Conservation (phyloP, 768 basidiomycete genomes). For the Suillus americanus region DNA sequence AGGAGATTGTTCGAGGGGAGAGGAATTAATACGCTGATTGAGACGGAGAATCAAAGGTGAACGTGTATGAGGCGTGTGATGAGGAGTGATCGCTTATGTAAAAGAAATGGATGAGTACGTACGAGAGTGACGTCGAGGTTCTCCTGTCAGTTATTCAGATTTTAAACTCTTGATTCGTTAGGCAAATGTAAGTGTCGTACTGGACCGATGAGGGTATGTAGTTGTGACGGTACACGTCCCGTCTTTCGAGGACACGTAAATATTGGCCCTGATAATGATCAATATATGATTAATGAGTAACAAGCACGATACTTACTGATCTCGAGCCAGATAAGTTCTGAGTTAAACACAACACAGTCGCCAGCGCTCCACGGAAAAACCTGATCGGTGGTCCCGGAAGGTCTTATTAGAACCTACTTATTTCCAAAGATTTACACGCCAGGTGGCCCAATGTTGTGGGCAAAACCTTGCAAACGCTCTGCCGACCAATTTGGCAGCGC, state of each 20-base stretch:
- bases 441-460: neutral
- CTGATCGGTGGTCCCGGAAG: neutral
- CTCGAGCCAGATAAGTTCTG: neutral
- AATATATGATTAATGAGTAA: neutral
- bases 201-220: neutral
- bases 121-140: neutral
- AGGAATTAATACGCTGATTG: too few relatives aligned
- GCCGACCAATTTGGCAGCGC: neutral
- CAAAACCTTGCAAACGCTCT: neutral
- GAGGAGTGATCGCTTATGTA: too few relatives aligned
- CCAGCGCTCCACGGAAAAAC: neutral
- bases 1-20: too few relatives aligned
- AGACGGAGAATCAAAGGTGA: too few relatives aligned
- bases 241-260: neutral
- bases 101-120: too few relatives aligned
- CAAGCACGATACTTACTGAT: neutral
- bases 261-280: neutral
- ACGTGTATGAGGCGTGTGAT: too few relatives aligned
- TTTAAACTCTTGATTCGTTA: neutral
- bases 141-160: neutral
- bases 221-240: neutral
- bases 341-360: neutral
- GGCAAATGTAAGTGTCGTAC: neutral
- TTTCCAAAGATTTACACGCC: neutral
- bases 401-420: neutral